phyloP scores from a whole-genome alignment of 345 rosid species.

The Eutrema japonicum region DNA sequence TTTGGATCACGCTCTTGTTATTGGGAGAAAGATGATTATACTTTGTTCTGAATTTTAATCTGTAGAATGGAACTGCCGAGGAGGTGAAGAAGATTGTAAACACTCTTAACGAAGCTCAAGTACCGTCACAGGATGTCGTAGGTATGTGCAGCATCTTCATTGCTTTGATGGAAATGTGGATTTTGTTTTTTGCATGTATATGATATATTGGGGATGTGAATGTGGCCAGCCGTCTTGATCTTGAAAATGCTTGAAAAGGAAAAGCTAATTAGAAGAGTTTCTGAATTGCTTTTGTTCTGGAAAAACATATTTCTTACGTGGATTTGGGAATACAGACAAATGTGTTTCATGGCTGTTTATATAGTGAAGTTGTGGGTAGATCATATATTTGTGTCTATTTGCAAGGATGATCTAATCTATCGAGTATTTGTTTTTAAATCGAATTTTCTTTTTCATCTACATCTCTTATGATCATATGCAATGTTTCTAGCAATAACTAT shows the following conservation, averaged over 20 bases:
- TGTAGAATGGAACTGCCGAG: conserved; percentile 84
- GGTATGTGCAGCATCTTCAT: conserved; percentile 49
- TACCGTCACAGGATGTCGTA: conserved; percentile 77
- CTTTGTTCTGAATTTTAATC: conserved; percentile 4
- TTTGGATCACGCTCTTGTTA: conserved; percentile 1
- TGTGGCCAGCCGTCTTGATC: not conserved
- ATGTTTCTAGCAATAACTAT: not conserved
- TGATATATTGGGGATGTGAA: conserved; percentile 2
- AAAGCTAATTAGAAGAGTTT: not conserved
- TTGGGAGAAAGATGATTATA: not conserved
- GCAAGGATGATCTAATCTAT: not conserved
- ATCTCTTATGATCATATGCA: not conserved
- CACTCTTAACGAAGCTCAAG: conserved; percentile 66
- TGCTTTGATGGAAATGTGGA: not conserved
- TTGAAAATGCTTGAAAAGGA: not conserved
- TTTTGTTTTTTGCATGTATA: not conserved
- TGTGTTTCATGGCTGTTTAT: not conserved
- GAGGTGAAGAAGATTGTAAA: conserved; percentile 91
- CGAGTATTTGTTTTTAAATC: not conserved
- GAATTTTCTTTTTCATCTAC: not conserved
- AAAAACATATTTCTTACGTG: not conserved
- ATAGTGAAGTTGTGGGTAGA: not conserved
- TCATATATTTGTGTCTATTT: not conserved
- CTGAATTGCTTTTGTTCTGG: conserved; percentile 1
- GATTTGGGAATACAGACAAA: not conserved